Percentiles rank a stretch among this genome's conserved stretches.
Evolutionary conservation across 2,329 filamentous ascomycete genomes (phyloP).

Genomic region (Mycosphaerelloides madeirae): DNA sequence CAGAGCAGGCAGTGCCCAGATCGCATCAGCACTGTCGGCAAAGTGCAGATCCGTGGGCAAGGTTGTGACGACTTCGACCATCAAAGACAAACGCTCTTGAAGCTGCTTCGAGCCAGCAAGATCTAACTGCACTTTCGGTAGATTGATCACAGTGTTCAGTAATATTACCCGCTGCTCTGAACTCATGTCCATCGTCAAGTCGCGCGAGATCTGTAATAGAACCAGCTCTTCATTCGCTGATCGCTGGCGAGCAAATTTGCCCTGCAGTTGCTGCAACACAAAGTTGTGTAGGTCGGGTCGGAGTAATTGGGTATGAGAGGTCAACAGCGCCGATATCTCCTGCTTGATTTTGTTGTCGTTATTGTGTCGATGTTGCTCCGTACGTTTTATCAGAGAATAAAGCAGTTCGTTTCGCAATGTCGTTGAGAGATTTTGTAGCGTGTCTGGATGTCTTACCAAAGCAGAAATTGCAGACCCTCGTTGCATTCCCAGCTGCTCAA

Average conservation of each 20-base stretch:
- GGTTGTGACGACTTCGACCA: background rate
- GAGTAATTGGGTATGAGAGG: too few relatives aligned
- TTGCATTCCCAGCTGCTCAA: constrained; percentile 5
- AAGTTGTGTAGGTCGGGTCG: too few relatives aligned
- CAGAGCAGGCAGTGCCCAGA: constrained; percentile 2
- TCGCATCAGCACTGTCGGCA: background rate
- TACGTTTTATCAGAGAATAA: background rate
- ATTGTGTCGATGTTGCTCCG: too few relatives aligned
- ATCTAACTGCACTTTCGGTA: background rate
- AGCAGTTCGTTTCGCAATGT: too few relatives aligned
- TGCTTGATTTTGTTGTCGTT: too few relatives aligned
- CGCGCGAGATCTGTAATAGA: too few relatives aligned
- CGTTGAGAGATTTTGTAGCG: background rate
- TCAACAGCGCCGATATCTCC: too few relatives aligned
- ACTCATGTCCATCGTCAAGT: too few relatives aligned
- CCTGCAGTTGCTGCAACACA: too few relatives aligned
- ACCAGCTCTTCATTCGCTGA: too few relatives aligned
- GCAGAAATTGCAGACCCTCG: background rate
- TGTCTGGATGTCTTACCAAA: background rate
- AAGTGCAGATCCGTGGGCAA: background rate
- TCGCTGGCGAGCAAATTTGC: too few relatives aligned
- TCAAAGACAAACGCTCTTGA: constrained; percentile 3
- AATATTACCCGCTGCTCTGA: constrained; percentile 1
- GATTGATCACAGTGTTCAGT: background rate
- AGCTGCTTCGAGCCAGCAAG: background rate